Evolutionary conservation across 140 eudicot genomes (phyloP), one percentile per base, ranked within the genome.

Genomic region (Senecio squalidus): DNA sequence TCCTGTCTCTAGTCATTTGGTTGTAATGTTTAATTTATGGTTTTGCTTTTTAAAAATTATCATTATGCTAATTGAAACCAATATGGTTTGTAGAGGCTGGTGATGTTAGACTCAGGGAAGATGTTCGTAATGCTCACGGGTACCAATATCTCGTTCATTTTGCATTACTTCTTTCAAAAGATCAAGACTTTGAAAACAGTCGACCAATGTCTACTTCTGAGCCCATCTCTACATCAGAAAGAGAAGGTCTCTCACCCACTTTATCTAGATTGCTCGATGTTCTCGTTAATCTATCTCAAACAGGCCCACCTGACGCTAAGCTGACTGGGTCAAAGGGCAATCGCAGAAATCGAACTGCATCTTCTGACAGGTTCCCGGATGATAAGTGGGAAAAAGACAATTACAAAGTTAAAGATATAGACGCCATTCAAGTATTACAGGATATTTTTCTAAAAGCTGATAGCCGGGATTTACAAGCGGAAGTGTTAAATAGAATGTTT

Each of bases 101-200:
- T 71, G 96, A 95, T 56, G 67, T 77, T 58, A 73, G 80, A 66
- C 86, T 91, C 18, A 83, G 99, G 73, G 99, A 93, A 76, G 99
- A 93, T 72, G 80, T 93, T 56, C 96, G 85, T 60, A 93, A 93
- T 53, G 99, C 99, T 34, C 99, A 93, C 53, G 96, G 99, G 13
- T 88, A 93, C 72, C 99, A 84, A 15, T 93, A 81, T 60, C 85
- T 93, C 30, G 95, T 93, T 34, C 99, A 88, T 69, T 93, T 93
- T 67, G 99, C 99, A 9, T 71, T 93, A 59, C 78, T 80, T 79
- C 90, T 88, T 76, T 76, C 94, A 39, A 80, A 78, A 67, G 54
- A 58, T 69, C 69, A 76, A 13, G 67, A 64, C 63, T 66, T 56
- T 71, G 81, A 72, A 24, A 53, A 28, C 31, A 63, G 11, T 48